phyloP scores from a whole-genome alignment of 2,329 filamentous ascomycete species.

The Neonectria sp. region DNA sequence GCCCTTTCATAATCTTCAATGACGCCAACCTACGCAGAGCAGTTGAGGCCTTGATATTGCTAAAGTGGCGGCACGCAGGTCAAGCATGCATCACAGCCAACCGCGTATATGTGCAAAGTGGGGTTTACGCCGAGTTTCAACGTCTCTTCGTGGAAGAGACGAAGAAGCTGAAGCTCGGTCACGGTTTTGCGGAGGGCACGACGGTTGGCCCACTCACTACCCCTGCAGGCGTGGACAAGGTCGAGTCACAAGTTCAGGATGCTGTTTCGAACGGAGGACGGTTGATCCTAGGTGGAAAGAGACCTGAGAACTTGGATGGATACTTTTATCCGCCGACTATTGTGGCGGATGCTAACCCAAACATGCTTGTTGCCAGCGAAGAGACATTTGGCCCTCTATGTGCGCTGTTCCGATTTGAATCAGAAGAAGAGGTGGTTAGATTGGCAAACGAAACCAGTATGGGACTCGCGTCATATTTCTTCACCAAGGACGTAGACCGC shows the following conservation, averaged over 20 bases:
- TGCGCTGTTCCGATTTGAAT: slow-evolving; percentile 76
- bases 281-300: slow-evolving; percentile 75
- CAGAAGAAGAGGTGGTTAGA: slow-evolving; percentile 74
- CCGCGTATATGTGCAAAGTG: slow-evolving; percentile 70
- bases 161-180: neutral
- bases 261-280: slow-evolving; percentile 74
- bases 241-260: slow-evolving; percentile 75
- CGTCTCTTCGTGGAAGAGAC: neutral
- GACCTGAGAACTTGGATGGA: slow-evolving; percentile 72
- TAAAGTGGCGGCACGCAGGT: slow-evolving; percentile 79
- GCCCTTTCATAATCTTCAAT: slow-evolving; percentile 72
- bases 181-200: neutral
- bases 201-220: slow-evolving; percentile 71
- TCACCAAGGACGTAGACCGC: slow-evolving; percentile 3
- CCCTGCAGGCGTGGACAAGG: slow-evolving; percentile 64
- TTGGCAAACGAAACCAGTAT: slow-evolving; percentile 62
- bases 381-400: slow-evolving; percentile 77
- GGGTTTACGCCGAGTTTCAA: slow-evolving; percentile 68
- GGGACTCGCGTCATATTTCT: slow-evolving; percentile 8
- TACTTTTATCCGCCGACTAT: slow-evolving; percentile 82
- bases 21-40: slow-evolving; percentile 58
- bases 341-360: slow-evolving; percentile 69
- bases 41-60: slow-evolving; percentile 58
- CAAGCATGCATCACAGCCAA: slow-evolving; percentile 79
- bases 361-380: slow-evolving; percentile 72